phyloP scores from a whole-genome alignment of 2,329 filamentous ascomycete genomes.

The Penicillium glabrum region DNA sequence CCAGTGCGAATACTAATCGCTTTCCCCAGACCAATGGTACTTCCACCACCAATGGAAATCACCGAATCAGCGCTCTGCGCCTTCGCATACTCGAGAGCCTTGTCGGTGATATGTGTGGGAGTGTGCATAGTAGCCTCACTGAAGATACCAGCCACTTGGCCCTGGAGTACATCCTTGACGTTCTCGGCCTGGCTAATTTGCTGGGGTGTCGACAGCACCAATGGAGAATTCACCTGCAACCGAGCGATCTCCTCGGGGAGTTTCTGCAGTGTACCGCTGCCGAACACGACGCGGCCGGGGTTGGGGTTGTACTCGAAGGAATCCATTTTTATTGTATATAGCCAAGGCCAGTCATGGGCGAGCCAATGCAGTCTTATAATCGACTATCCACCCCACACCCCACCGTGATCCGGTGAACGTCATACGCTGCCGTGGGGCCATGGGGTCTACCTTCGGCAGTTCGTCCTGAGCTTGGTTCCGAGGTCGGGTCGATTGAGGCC shows the following conservation, averaged over 20 bases:
- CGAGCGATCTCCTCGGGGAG: conserved; percentile 45
- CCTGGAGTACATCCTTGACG: conserved; percentile 47
- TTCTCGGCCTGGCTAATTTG: conserved; percentile 49
- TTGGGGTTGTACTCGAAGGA: conserved; percentile 57
- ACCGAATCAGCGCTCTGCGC: conserved; percentile 53
- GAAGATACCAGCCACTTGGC: conserved; percentile 53
- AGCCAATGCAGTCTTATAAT: conserved; percentile 17
- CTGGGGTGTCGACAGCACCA: conserved; percentile 59
- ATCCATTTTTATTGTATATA: conserved; percentile 41
- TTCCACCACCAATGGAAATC: conserved; percentile 63
- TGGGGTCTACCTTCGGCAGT: conserved; percentile 14
- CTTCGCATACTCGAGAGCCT: conserved; percentile 52
- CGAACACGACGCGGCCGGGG: conserved; percentile 58
- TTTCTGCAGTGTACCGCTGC: conserved; percentile 54
- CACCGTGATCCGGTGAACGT: conserved; percentile 13
- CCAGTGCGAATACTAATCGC: conserved; percentile 55
- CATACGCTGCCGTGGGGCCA: conserved; percentile 17
- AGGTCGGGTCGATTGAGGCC: background rate
- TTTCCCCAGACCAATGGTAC: conserved; percentile 63
- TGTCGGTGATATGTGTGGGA: conserved; percentile 57
- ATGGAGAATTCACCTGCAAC: conserved; percentile 50
- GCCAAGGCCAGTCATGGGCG: background rate
- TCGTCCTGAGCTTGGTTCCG: conserved; percentile 9
- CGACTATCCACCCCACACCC: conserved; percentile 10
- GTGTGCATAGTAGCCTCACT: conserved; percentile 64